Base-by-base conservation (phyloP, 2,329 filamentous ascomycete species). In the Phialophora tarda region DNA sequence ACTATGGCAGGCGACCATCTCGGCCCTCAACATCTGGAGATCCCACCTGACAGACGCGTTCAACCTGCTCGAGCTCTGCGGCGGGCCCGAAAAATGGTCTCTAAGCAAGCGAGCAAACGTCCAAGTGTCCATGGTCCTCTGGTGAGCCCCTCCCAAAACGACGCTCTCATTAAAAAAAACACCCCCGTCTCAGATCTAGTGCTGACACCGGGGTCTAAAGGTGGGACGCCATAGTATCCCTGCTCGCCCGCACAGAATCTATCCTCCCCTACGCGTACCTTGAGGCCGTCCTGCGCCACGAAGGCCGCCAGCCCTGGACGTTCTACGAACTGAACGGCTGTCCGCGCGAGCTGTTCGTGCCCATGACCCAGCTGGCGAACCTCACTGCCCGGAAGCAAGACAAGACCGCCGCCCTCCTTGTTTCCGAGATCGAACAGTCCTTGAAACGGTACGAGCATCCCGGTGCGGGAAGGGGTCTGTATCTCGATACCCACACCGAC, bases 291-390 rank as follows among this genome's bases (percentile, higher is more conserved):
- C 54, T 64, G 23, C 50, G 55, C 51, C 48, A 34, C 23, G 65
- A 67, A 55, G 62, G 58, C 10, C 58, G 58, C 4, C 62, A 62
- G n/a, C 58, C 62, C 4, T 67, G 65, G 65, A 62, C 62, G 23
- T 64, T 67, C 53, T 67, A 62, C 58, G 47, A 64, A 26, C 34
- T 67, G 41, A 67, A 64, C 32, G 65, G 65, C 21, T 64, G 62
- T 48, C 65, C 65, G 3, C 62, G 62, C 32, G 57, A 67, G 41
- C 53, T 67, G 2, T 54, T 67, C 28, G 65, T 67, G 3, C 62
- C 62, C 10, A 64, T 67, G 62, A 62, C 32, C 14, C 62, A 67
- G 50, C 26, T 67, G 5, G 56, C 56, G 38, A 59, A 59, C 34
- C 55, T 64, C 1, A 53, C 55, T 3, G 55, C 41, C 11, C 56